phyloP scores from a whole-genome alignment of 108 stramenopile genomes.

The Fragilaria radians region DNA sequence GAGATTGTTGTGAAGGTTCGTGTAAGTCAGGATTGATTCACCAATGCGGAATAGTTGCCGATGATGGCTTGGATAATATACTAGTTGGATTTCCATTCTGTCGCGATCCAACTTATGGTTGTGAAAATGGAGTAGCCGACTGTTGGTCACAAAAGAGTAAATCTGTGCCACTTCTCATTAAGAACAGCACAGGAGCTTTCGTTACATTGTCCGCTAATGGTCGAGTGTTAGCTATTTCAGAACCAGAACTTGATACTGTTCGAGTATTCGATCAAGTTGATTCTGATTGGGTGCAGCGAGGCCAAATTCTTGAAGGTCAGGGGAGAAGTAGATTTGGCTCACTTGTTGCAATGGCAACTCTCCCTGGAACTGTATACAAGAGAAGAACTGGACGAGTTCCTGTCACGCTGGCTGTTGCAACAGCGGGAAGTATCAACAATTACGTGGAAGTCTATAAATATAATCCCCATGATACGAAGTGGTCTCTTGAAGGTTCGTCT shows the following conservation, averaged over 20 bases:
- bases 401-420: neutral
- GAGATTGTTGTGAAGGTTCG: slow-evolving; percentile 33
- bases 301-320: neutral
- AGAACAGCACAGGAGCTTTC: neutral
- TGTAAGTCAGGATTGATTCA: slow-evolving; percentile 12
- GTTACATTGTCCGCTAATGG: neutral
- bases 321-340: neutral
- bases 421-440: neutral
- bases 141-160: neutral
- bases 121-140: neutral
- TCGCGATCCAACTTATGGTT: neutral
- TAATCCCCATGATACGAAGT: neutral
- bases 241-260: neutral
- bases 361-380: neutral
- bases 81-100: neutral
- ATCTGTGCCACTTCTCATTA: neutral
- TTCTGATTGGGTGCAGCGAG: neutral
- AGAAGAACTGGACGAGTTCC: neutral
- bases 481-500: neutral
- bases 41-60: neutral
- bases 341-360: neutral
- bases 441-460: neutral
- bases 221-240: neutral
- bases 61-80: neutral
- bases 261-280: neutral